Evolutionary conservation across 108 stramenopile genomes (phyloP), one percentile per base, ranked within the genome.

Genomic region (Pseudonitzschia multistriata): DNA sequence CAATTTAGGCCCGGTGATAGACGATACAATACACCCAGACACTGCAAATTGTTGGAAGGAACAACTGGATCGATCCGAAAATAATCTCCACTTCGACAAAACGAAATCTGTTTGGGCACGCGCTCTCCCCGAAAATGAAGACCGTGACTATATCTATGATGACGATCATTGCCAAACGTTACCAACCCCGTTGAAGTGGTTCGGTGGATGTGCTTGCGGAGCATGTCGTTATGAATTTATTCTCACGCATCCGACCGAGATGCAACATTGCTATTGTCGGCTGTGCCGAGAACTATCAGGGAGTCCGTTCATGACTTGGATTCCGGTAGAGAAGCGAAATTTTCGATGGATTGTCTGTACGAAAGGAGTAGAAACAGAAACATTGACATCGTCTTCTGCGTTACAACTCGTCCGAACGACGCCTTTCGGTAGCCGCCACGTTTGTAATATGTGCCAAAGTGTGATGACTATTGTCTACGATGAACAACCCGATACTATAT

Each of bases 381-480:
- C 30, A 49, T 28, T 21, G 49, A 8, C 29, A 34, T 21, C 40
- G 50, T 48, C 52, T 15, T 69, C 39, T 45, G 19, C 57, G 35
- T 0, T 59, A 42, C 49, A 28, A 30, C 61, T 78, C 24, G 53
- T 53, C 0, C 72, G 80, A 34, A 73, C 72, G 24, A 77, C 76
- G 0, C 27, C 73, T 14, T 62, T 74, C 54, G 80, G 80, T 11
- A 67, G 74, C 37, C 33, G 80, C 34, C 80, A 81, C 22, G 49
- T 77, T 54, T 81, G 80, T 29, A 54, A 6, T 0, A 70, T 11
- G 3, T 81, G 80, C 39, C 49, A 68, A 31, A 59, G 77, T 59
- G 72, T 69, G 6, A 39, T 81, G 80, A 78, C 77, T 8, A 81
- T 81, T 42, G 73, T 81, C 6, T 81, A 81, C 63, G 76, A 81